Conservation (phyloP, 768 basidiomycete species). For the Fomitopsis pulvina region DNA sequence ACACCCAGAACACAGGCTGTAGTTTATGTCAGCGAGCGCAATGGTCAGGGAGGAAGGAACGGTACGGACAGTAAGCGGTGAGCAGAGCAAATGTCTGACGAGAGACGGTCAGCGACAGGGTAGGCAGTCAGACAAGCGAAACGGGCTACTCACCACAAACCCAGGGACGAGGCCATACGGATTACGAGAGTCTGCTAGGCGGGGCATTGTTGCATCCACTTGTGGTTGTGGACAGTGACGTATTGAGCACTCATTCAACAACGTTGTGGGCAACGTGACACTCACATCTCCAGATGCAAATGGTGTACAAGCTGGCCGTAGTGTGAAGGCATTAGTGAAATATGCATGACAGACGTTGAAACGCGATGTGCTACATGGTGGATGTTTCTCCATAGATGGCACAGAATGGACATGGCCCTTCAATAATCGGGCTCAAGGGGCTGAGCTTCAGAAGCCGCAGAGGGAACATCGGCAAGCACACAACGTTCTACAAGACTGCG, state of each 20-base stretch:
- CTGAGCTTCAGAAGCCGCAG: no score
- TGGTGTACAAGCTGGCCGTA: constrained; percentile 10
- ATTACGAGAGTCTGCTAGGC: constrained; percentile 5
- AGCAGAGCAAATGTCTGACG: neutral
- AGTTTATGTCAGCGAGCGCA: neutral
- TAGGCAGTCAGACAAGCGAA: neutral
- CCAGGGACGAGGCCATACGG: neutral
- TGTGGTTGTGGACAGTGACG: no score
- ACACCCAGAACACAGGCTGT: neutral
- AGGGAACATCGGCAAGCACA: no score
- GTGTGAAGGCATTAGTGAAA: neutral
- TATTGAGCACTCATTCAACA: no score
- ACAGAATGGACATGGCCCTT: neutral
- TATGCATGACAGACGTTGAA: neutral
- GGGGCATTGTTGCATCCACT: no score
- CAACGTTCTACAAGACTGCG: no score
- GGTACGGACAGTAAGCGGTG: neutral
- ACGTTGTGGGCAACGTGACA: neutral
- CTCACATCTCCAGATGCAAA: constrained; percentile 12
- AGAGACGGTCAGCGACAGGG: neutral
- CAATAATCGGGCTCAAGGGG: no score
- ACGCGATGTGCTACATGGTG: constrained; percentile 9
- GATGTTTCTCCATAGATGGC: constrained; percentile 5
- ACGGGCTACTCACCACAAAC: neutral
- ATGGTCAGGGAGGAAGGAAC: neutral